phyloP scores from a whole-genome alignment of 169 alveolate genomes.

The Neospora caninum region DNA sequence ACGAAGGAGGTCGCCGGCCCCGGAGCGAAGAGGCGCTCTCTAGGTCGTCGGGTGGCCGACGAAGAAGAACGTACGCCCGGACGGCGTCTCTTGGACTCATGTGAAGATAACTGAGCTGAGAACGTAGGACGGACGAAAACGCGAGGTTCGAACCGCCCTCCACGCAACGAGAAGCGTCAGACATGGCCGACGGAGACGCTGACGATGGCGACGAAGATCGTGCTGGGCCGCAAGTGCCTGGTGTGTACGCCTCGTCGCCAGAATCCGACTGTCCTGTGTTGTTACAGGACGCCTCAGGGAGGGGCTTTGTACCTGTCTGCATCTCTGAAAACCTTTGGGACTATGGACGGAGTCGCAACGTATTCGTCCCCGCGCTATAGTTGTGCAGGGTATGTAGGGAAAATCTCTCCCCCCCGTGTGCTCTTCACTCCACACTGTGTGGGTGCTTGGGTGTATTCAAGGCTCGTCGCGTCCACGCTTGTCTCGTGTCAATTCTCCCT shows the following conservation, averaged over 20 bases:
- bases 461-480: no score
- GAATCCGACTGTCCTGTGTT: background rate
- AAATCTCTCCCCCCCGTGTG: no score
- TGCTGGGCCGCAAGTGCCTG: background rate
- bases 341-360: background rate
- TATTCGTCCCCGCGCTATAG: background rate
- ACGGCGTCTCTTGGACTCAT: conserved; percentile 1
- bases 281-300: background rate
- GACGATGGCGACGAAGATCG: background rate
- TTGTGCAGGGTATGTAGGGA: no score
- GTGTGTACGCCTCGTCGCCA: background rate
- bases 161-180: background rate
- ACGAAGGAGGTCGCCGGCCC: background rate
- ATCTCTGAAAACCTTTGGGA: background rate
- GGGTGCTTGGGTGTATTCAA: no score
- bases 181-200: background rate
- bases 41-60: background rate
- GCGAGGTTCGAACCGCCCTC: background rate
- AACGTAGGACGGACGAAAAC: background rate
- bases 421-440: no score
- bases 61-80: conserved; percentile 31
- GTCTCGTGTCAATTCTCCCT: no score
- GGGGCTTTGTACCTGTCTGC: background rate
- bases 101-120: background rate
- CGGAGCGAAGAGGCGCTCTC: background rate